Percentiles rank a stretch among this genome's conserved stretches.
Evolutionary conservation across 192 early-diverging fungal species (phyloP).

Genomic region (Coemansia sp.): DNA sequence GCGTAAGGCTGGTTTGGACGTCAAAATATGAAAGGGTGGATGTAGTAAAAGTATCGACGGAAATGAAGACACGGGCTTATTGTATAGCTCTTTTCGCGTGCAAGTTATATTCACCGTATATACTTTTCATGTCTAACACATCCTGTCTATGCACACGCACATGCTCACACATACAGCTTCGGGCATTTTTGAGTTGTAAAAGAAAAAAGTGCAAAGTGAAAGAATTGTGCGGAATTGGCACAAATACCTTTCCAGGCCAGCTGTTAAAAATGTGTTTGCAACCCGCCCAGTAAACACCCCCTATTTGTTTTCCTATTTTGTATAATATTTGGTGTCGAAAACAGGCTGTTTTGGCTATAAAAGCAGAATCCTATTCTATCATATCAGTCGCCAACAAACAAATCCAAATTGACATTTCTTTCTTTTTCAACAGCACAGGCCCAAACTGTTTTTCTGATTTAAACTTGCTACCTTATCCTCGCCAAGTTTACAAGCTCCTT

Average conservation of each 20-base stretch:
- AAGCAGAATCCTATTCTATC: background rate
- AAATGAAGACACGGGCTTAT: background rate
- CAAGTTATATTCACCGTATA: background rate
- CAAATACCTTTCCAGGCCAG: background rate
- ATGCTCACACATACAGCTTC: background rate
- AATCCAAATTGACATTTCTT: background rate
- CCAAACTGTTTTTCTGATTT: no score
- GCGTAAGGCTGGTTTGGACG: background rate
- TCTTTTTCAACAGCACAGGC: no score
- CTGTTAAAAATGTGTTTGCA: background rate
- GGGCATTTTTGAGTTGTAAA: background rate
- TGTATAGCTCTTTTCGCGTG: background rate
- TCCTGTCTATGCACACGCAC: background rate
- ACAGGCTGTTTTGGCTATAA: background rate
- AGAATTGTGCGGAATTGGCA: background rate
- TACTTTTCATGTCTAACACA: background rate
- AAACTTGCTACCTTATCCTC: no score
- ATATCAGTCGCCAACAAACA: background rate
- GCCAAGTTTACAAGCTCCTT: no score
- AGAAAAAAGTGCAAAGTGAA: background rate
- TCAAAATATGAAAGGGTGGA: background rate
- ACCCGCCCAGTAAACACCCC: background rate
- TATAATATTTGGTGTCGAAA: constrained; percentile 1
- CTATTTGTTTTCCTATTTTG: background rate
- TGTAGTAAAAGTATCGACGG: background rate